A percentile compares a stretch with the other conserved stretches of the same genome.
Conservation (phyloP, 345 rosid species). For the Eucalyptus curtisii region DNA sequence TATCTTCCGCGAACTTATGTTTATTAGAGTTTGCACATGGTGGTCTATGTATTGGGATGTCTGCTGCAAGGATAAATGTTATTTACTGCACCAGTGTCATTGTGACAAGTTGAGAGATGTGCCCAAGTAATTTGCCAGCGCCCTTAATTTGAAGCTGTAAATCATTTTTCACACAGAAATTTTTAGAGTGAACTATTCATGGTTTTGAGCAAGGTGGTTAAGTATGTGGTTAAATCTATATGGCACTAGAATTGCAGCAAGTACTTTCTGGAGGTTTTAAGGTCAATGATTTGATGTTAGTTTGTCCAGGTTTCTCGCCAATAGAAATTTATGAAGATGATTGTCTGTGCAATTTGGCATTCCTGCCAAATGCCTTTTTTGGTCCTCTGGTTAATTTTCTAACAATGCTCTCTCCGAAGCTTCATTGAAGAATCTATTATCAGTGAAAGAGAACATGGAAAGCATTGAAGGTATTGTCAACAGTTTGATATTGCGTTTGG, state of each 20-base stretch:
- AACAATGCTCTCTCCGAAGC: constrained; percentile 15
- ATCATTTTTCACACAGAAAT: background rate
- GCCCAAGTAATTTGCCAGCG: background rate
- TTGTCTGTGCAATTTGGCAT: background rate
- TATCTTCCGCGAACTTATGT: background rate
- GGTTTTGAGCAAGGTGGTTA: background rate
- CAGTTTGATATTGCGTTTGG: constrained; percentile 41
- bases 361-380: background rate
- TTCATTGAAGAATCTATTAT: constrained; percentile 44
- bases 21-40: background rate
- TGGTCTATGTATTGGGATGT: background rate
- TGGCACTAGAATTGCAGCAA: background rate
- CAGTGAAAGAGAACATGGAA: constrained; percentile 32
- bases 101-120: background rate
- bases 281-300: background rate
- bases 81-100: background rate
- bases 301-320: background rate
- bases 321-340: background rate
- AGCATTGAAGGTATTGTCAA: constrained; percentile 42
- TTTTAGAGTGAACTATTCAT: background rate
- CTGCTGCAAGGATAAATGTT: background rate
- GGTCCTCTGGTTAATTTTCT: background rate
- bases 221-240: background rate
- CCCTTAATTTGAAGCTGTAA: background rate
- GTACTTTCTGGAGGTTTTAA: background rate